Conservation (phyloP, 345 rosid species). For the Melaleuca quinquenervia region DNA sequence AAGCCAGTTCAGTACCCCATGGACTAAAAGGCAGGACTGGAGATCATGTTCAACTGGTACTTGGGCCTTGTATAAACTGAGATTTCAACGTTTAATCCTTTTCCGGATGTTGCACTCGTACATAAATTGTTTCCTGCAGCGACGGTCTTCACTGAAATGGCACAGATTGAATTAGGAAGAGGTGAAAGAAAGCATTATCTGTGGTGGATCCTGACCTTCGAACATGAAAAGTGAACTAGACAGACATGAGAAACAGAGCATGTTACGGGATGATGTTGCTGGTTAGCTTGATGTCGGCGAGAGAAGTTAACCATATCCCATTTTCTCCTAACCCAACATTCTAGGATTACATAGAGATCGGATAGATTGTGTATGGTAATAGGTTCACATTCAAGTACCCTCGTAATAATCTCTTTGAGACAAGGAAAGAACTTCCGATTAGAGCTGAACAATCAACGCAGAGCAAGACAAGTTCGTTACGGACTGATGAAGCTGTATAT, state of each 20-base stretch:
- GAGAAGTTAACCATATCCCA: neutral
- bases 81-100: neutral
- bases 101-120: neutral
- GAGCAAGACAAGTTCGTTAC: too few species aligned
- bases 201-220: neutral
- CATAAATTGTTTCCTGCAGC: neutral
- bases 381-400: neutral
- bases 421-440: neutral
- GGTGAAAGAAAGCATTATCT: neutral
- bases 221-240: neutral
- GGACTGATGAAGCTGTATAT: too few species aligned
- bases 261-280: neutral
- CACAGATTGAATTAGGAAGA: neutral
- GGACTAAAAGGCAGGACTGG: neutral
- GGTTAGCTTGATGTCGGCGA: neutral
- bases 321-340: neutral
- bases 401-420: neutral
- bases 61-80: neutral
- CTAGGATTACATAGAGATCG: neutral
- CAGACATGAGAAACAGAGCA: neutral
- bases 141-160: neutral
- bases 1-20: neutral
- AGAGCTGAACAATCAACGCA: neutral
- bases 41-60: neutral
- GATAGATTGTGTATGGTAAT: neutral